Conservation (phyloP, 371 early-diverging fungal species). For the Rhizomucor pusillus region DNA sequence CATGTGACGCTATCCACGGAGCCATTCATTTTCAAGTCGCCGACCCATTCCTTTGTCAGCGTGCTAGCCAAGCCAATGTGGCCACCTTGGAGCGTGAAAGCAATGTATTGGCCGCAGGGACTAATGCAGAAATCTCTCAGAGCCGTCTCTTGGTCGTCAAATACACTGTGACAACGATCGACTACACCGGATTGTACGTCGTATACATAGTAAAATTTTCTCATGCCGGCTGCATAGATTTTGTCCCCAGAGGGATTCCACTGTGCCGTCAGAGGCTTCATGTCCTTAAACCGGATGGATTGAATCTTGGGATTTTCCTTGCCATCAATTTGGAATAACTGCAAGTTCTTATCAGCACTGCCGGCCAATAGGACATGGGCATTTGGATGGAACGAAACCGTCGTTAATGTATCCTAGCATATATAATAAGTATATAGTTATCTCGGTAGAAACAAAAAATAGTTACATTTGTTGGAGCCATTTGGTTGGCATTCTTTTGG, state of each 20-base stretch:
- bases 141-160: conserved; percentile 67
- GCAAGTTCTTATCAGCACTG: conserved; percentile 80
- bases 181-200: conserved; percentile 81
- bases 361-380: conserved; percentile 85
- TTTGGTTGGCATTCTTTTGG: conserved; percentile 75
- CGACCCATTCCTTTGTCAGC: conserved; percentile 81
- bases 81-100: conserved; percentile 76
- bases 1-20: conserved; percentile 62
- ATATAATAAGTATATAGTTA: too few species aligned
- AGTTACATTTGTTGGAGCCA: conserved; percentile 30
- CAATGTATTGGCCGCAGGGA: conserved; percentile 64
- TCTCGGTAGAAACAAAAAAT: too few species aligned
- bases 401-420: conserved; percentile 42
- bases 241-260: conserved; percentile 78
- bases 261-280: conserved; percentile 71
- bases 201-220: conserved; percentile 77
- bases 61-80: conserved; percentile 76
- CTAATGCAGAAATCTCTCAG: conserved; percentile 54
- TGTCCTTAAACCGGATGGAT: conserved; percentile 76
- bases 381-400: conserved; percentile 88
- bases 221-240: conserved; percentile 73
- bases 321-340: conserved; percentile 89
- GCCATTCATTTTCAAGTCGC: conserved; percentile 86
- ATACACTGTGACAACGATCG: conserved; percentile 66
- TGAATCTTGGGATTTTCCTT: conserved; percentile 87